Percentiles rank a stretch among this genome's conserved stretches.
phyloP scores from a whole-genome alignment of 345 rosid genomes.

The Salix suchowensis region DNA sequence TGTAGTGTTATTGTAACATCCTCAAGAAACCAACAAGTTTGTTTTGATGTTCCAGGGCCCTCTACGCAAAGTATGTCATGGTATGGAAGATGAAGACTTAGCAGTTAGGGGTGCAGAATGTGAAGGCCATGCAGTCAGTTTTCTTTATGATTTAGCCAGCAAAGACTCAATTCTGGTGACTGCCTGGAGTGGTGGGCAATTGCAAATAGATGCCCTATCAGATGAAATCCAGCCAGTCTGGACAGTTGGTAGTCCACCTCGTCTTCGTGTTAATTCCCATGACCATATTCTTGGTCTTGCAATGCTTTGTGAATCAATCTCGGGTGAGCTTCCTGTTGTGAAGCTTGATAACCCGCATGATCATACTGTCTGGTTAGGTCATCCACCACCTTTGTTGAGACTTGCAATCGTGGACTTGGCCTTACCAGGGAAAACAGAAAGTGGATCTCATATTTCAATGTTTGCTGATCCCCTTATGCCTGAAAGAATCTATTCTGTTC shows the following conservation, averaged over 20 bases:
- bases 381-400: constrained; percentile 84
- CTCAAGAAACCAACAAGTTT: not conserved
- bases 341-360: constrained; percentile 55
- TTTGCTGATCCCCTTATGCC: constrained; percentile 73
- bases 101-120: constrained; percentile 56
- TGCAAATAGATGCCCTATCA: constrained; percentile 89
- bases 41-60: constrained; percentile 59
- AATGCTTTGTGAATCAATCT: constrained; percentile 81
- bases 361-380: constrained; percentile 74
- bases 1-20: not conserved
- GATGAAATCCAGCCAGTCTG: constrained; percentile 98
- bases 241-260: constrained; percentile 68
- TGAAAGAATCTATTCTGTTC: constrained; percentile 74
- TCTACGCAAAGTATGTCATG: constrained; percentile 51
- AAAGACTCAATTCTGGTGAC: constrained; percentile 90
- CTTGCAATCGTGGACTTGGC: constrained; percentile 92
- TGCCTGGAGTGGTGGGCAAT: constrained; percentile 94
- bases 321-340: constrained; percentile 42
- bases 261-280: constrained; percentile 56
- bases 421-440: constrained; percentile 50
- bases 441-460: constrained; percentile 46
- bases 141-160: constrained; percentile 73
- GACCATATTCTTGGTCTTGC: constrained; percentile 63
- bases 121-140: constrained; percentile 79
- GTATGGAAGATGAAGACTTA: constrained; percentile 49